Evolutionary conservation across 371 early-diverging fungal species (phyloP), one percentile per base, ranked within the genome.

Genomic region (Mortierella sp.): DNA sequence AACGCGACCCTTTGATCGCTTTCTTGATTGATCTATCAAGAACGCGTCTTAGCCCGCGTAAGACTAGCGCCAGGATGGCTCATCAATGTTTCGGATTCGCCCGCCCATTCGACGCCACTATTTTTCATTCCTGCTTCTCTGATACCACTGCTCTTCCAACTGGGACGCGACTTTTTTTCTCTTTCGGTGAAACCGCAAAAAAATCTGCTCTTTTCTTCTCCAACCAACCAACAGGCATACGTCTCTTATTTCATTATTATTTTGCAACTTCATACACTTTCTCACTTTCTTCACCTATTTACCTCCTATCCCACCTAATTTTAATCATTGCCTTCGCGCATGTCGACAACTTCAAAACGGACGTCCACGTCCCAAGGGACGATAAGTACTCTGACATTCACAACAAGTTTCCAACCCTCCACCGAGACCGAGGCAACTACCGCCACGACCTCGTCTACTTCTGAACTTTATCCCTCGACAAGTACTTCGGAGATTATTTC

Each of bases 391-490:
- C 49, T 3, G 16, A 48, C 71, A 14, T 14, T 4, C 21, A 5
- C 65, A 35, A 71, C 46, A 16, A 43, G 27, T 27, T 7, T 24
- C 44, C 44, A 0, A 16, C 27, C n/a, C 48, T 6, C 14, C 43
- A 27, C 27, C 46, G 18, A 38, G 21, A 38, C 38, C 24, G 65
- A 65, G 21, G 38, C 18, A 35, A 38, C 21, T 21, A 65, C 24
- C 8, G 44, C 46, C 2, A 65, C 11, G 48, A 14, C 48, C 12
- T 21, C 49, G 49, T 18, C 49, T 6, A 21, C 51, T 21, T 46
- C 71, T n/a, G 71, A 71, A 48, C 71, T 44, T 48, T 48, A 71
- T 71, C 44, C 71, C 6, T 27, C 71, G 29, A 44, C 71, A 46
- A 71, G 14, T 41, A 68, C 43, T 38, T 68, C 68, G 68, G 68